Evolutionary conservation across 495 filamentous ascomycete genomes (phyloP), one percentile per base, ranked within the genome.

Genomic region (Podospora comata): DNA sequence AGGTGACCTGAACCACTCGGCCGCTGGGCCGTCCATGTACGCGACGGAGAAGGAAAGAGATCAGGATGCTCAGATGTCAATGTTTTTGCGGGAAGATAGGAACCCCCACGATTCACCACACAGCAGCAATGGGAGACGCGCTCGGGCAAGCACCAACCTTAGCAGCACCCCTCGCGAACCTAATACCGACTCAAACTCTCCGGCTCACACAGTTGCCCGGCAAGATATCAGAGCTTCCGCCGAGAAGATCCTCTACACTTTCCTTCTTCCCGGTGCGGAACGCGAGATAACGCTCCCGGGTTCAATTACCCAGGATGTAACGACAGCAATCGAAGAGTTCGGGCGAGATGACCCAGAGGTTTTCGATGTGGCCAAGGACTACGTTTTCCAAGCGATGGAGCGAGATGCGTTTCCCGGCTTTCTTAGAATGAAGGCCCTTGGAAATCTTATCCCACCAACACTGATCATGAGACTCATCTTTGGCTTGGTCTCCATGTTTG

Each of bases 351-450:
- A 99, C 75, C 95, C 95, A 1, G 95, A 98, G 76, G 88, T 99
- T 13, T 99, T 99, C 70, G 94, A 97, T 76, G 89, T 90, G 2
- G 95, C 95, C 28, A 98, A 98, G 79, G 96, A 99, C 80, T 99
- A 98, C 76, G 94, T 97, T 60, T 99, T 97, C 79, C 96, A 98
- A 76, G 95, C 95, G 3, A 99, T 99, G 96, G 95, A 99, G 79
- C 89, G 96, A 56, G 95, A 98, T 80, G 95, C 95, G 16, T 99
- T 97, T 79, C 95, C 95, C 4, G 94, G 94, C 26, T 99, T 99
- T 83, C 86, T 99, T 70, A 88, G 92, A 72, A 89, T 91, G 73
- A 97, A 97, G 81, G 95, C 94, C 6, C 85, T 99, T 16, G 96
- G 96, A 55, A 99, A 99, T 74, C 82, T 99, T 1, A 92, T 98